Evolutionary conservation across 148 eudicot species (phyloP).

Genomic region (Vaccinium myrtillus): DNA sequence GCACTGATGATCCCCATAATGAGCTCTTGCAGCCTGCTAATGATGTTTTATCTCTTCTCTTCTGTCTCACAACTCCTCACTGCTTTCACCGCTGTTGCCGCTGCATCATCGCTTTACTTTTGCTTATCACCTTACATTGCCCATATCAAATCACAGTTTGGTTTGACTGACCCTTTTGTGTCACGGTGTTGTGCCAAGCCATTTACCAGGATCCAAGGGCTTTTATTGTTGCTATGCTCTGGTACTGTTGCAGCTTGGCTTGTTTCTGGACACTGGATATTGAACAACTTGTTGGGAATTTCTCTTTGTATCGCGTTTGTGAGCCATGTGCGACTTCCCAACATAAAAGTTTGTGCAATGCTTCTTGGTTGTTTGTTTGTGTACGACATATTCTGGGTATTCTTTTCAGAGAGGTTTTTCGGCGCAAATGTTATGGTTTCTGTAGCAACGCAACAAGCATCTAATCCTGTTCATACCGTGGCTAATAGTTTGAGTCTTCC

Average conservation of each 20-base stretch:
- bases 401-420: slow-evolving; percentile 91
- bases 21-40: slow-evolving; percentile 90
- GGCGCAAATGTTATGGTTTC: slow-evolving; percentile 99
- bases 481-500: slow-evolving; percentile 95
- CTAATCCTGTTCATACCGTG: slow-evolving; percentile 96
- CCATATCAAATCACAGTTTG: slow-evolving; percentile 57
- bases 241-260: slow-evolving; percentile 80
- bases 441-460: slow-evolving; percentile 96
- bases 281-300: slow-evolving; percentile 92
- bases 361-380: slow-evolving; percentile 78
- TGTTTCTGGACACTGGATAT: slow-evolving; percentile 87
- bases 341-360: slow-evolving; percentile 93
- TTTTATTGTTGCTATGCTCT: slow-evolving; percentile 59
- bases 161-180: slow-evolving; percentile 73
- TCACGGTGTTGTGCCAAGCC: slow-evolving; percentile 86
- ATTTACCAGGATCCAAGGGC: slow-evolving; percentile 69
- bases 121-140: slow-evolving; percentile 67
- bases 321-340: slow-evolving; percentile 95
- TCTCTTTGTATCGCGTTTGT: slow-evolving; percentile 95
- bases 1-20: slow-evolving; percentile 95
- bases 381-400: slow-evolving; percentile 97
- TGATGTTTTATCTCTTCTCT: slow-evolving; percentile 96
- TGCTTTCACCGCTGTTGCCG: slow-evolving; percentile 80
- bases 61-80: slow-evolving; percentile 95
- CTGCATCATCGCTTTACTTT: slow-evolving; percentile 75